phyloP scores from a whole-genome alignment of 1,284 basidiomycete species.

The Melampsora americana region DNA sequence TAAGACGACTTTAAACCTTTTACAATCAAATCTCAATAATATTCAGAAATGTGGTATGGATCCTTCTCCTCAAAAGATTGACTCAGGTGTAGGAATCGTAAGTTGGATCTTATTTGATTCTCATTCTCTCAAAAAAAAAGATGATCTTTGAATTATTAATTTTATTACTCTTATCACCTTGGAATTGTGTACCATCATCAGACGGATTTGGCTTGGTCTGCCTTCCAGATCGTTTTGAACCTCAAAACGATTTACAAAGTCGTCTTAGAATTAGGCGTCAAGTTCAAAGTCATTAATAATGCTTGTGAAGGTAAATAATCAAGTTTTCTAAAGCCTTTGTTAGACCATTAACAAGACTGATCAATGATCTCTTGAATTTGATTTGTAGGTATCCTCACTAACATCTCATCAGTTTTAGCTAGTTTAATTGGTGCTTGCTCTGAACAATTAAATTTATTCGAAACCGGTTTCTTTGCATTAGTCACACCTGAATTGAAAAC shows the following conservation, averaged over 20 bases:
- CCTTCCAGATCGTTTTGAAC: constrained; percentile 8
- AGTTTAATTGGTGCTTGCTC: constrained; percentile 32
- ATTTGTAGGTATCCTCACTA: neutral
- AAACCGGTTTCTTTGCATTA: constrained; percentile 31
- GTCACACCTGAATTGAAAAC: constrained; percentile 21
- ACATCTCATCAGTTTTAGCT: constrained; percentile 11
- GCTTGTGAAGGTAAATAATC: neutral
- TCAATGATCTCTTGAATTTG: neutral
- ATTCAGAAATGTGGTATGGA: neutral
- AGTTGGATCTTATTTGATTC: neutral
- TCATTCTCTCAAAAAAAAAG: neutral
- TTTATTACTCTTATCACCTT: neutral
- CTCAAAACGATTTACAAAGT: neutral
- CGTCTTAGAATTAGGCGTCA: neutral
- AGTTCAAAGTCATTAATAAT: neutral
- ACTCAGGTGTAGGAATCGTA: neutral
- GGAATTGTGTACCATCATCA: neutral
- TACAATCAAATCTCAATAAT: neutral
- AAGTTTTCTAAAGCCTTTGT: neutral
- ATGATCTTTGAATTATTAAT: neutral
- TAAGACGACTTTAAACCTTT: neutral
- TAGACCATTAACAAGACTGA: neutral
- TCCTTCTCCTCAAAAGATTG: neutral
- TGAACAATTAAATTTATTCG: constrained; percentile 37
- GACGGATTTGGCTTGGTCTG: neutral